Evolutionary conservation across 2,329 filamentous ascomycete species (phyloP).

Genomic region (Penicillium concentricum): DNA sequence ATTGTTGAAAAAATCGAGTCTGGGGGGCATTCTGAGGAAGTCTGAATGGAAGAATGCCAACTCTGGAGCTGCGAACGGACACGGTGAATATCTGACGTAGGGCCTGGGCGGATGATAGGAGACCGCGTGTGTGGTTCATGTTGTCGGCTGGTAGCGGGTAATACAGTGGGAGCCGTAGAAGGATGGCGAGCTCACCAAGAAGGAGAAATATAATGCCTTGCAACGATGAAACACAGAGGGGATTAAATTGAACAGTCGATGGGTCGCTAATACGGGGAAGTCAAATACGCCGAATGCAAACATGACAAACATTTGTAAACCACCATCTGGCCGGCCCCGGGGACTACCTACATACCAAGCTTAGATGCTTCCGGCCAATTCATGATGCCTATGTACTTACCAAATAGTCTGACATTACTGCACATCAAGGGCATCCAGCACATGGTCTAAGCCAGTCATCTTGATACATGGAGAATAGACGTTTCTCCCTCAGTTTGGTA

Average conservation of each 20-base stretch:
- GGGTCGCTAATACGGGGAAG: conserved; percentile 2
- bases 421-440: background rate
- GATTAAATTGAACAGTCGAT: background rate
- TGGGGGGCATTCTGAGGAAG: conserved; percentile 11
- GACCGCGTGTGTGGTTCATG: conserved; percentile 36
- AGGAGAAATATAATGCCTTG: background rate
- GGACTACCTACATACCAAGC: background rate
- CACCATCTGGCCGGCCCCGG: background rate
- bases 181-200: background rate
- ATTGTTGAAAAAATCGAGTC: conserved; percentile 18
- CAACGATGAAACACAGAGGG: background rate
- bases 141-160: background rate
- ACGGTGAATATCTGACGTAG: conserved; percentile 32
- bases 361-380: background rate
- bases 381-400: background rate
- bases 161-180: background rate
- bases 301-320: background rate
- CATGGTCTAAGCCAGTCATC: background rate
- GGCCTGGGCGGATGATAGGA: conserved; percentile 33
- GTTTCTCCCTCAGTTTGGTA: background rate
- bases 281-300: background rate
- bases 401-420: background rate
- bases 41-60: conserved; percentile 13
- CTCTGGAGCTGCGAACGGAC: conserved; percentile 18
- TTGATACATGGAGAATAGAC: background rate